These are phyloP conservation scores for Ceraceosorus guamensis DNA, from an alignment of 1,284 basidiomycete genomes.

Conservation along the genomic window DNA sequence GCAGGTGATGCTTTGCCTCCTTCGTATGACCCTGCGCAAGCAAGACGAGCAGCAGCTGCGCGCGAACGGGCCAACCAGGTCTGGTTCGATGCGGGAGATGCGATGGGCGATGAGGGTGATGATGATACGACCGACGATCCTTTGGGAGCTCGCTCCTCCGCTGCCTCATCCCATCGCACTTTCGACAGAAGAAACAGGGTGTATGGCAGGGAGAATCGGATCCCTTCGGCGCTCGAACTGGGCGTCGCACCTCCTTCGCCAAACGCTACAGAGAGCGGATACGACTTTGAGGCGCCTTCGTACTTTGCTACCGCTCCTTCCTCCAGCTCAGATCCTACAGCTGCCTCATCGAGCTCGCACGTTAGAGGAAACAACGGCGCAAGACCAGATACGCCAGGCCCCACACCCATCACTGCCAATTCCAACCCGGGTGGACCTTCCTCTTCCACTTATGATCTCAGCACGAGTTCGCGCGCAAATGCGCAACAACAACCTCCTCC, in stretches of 20 bases:
- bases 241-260: constrained; percentile 3
- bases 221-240: background rate
- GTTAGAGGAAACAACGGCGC: too few species aligned
- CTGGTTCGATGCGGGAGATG: constrained; percentile 40
- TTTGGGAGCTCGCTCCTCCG: constrained; percentile 12
- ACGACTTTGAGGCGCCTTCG: constrained; percentile 38
- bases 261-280: constrained; percentile 8
- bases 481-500: background rate
- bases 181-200: too few species aligned
- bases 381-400: constrained; percentile 2
- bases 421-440: constrained; percentile 16
- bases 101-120: constrained; percentile 18
- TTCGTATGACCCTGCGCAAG: background rate
- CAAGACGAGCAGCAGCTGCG: background rate
- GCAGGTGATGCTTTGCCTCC: background rate
- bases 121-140: constrained; percentile 11
- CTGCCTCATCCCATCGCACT: background rate
- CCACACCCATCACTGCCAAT: constrained; percentile 6
- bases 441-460: constrained; percentile 4
- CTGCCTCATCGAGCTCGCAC: background rate
- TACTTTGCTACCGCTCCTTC: constrained; percentile 24
- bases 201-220: too few species aligned
- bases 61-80: constrained; percentile 15
- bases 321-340: constrained; percentile 13
- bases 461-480: too few species aligned